Evolutionary conservation across 2,329 filamentous ascomycete genomes (phyloP).

Genomic region (Penicillium occitanis): DNA sequence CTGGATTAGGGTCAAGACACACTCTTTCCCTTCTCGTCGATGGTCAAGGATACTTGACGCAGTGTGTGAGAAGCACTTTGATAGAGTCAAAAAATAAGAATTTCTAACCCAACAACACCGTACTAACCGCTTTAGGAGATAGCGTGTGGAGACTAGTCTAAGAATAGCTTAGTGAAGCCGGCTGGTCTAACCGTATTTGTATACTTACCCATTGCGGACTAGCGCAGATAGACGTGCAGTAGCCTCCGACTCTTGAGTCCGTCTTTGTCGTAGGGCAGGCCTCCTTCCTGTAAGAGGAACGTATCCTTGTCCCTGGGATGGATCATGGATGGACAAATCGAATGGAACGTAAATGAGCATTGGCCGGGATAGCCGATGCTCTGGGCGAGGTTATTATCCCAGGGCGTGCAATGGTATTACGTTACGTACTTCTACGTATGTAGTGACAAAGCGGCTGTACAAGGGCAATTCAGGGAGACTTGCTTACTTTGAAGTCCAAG

Average conservation of each 20-base stretch:
- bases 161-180: neutral
- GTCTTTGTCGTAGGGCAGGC: slow-evolving; percentile 8
- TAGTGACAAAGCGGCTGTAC: neutral
- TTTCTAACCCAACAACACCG: neutral
- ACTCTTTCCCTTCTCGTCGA: neutral
- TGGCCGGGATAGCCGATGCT: neutral
- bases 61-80: slow-evolving; percentile 6
- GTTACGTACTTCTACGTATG: neutral
- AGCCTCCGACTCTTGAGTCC: neutral
- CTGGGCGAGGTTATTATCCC: neutral
- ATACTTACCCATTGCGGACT: slow-evolving; percentile 11
- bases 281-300: neutral
- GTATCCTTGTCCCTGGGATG: neutral
- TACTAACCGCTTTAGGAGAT: slow-evolving; percentile 16
- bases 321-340: neutral
- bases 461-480: neutral
- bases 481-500: neutral
- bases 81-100: slow-evolving; percentile 6
- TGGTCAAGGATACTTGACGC: neutral
- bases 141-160: slow-evolving; percentile 25
- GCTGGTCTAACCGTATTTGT: slow-evolving; percentile 12
- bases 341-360: neutral
- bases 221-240: neutral
- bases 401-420: neutral
- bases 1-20: neutral